These are phyloP conservation scores for Aspergillus fischeri DNA, from an alignment of 2,329 filamentous ascomycete genomes.

Conservation along the genomic window DNA sequence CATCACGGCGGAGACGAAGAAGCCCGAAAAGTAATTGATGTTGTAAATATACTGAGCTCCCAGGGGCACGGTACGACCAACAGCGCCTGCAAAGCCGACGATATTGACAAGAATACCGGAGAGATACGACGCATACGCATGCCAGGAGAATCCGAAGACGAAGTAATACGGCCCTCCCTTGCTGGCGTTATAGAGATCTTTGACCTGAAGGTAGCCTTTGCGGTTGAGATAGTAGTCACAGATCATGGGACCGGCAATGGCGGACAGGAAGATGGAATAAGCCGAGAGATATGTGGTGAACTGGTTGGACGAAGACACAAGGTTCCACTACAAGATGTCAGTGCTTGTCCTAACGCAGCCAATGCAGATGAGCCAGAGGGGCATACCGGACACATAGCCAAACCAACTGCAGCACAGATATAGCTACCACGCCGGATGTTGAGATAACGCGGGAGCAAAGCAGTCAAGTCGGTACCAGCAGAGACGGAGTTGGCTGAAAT, in stretches of 20 bases:
- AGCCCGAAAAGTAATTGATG: constrained; percentile 84
- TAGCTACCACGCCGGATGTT: constrained; percentile 86
- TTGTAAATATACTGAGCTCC: constrained; percentile 85
- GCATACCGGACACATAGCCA: constrained; percentile 75
- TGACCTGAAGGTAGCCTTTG: constrained; percentile 73
- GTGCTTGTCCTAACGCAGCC: neutral
- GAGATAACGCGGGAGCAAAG: constrained; percentile 71
- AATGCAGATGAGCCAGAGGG: neutral
- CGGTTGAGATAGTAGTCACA: constrained; percentile 85
- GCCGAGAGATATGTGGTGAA: constrained; percentile 90
- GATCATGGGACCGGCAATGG: constrained; percentile 87
- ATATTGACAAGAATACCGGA: constrained; percentile 84
- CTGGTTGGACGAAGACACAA: constrained; percentile 69
- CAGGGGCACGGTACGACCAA: constrained; percentile 66
- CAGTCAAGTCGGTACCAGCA: constrained; percentile 77
- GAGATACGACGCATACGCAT: constrained; percentile 78
- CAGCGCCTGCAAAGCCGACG: constrained; percentile 80
- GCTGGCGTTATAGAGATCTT: constrained; percentile 72
- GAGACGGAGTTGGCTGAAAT: constrained; percentile 84
- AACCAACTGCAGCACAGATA: constrained; percentile 71
- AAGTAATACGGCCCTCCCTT: constrained; percentile 64
- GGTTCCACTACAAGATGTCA: constrained; percentile 49
- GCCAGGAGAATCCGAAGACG: constrained; percentile 71
- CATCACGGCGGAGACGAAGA: constrained; percentile 61
- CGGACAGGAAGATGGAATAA: constrained; percentile 90